Base-by-base conservation (phyloP, 2,329 filamentous ascomycete genomes). In the Cladosporium colombiae region DNA sequence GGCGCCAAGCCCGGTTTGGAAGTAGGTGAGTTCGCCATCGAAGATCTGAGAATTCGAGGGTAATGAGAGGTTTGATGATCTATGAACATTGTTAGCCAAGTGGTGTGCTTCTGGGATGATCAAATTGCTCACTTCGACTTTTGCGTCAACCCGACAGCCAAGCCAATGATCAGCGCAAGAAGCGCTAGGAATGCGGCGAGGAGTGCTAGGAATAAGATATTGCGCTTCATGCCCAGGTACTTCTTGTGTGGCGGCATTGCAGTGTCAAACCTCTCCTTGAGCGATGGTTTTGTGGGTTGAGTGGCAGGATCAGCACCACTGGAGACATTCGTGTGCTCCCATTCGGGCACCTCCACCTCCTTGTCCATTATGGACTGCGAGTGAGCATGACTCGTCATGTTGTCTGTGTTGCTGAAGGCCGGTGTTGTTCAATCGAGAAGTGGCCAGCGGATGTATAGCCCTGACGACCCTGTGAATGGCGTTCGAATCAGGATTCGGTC, bases 21-120 rank as follows among this genome's bases (percentile, higher is more conserved):
- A 93, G 79, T 88, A 93, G 0, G 89, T 92, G 60, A 91, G 75
- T 59, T 91, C 88, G 62, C 89, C 89, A 4, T 79, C 83, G 71
- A 85, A 86, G 0, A 83, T 81, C 1, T 82, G 79, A 13, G 81
- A 79, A 64, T 84, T 81, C 27, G 78, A 79, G 2, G 85, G 85
- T 8, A 86, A 78, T 3, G 84, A 84, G 7, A 86, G 77, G 68
- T 84, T 82, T 50, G 75, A 70, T 62, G 68, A 66, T 55, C 75
- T 78, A 50, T 2, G 33, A 18, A 25, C 13, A 29, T 14, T 11
- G 13, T 65, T n/a, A 65, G 63, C 14, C 5, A 21, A 18, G 29
- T 29, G 11, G 13, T 50, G 50, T 44, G 21, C 18, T 57, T 25
- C 14, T 33, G 11, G 25, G 18, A 31, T 57, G 18, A 5, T 21